Evolutionary conservation across 2,329 filamentous ascomycete genomes (phyloP), one percentile per base, ranked within the genome.

Genomic region (Apiospora sp.): DNA sequence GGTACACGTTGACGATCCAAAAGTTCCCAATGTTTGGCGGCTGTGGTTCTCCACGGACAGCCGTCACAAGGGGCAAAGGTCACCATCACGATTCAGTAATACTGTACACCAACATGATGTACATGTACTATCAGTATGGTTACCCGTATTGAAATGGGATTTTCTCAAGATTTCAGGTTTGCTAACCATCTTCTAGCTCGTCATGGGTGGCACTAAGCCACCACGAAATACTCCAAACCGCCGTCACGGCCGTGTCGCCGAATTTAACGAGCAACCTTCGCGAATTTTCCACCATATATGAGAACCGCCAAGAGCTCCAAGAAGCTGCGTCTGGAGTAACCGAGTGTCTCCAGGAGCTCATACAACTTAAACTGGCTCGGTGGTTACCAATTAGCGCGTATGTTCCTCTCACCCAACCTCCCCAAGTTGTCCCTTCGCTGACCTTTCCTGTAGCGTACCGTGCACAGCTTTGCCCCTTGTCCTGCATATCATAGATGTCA

Each of bases 111-210:
- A 86, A 86, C 58, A 75, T 87, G 74, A 85, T 87, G 76, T 86
- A 85, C 73, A 87, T 88, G 83, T 86, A 87, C 72, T 88, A 87
- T 73, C 82, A 87, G 85, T 88, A 80, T 75, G 85, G 79, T 1
- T 13, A 24, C 7, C 34, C 30, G 2, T 37, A 6, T 64, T 30
- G 4, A 19, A 34, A 10, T 51, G 24, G 5, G 19, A 7, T 13
- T 37, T 27, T 12, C 75, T 78, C 46, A 78, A 13, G 19, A 22
- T 22, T 10, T 7, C 67, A 49, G 7, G n/a, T 16, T 49, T 13
- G 67, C 67, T 69, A 37, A 69, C 44, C 69, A 37, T 24, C n/a
- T 5, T 46, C 64, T 72, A 87, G 84, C 73, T 83, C 84, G 5
- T 82, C 84, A 5, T 78, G 82, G 27, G 81, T 87, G 10, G 83